phyloP scores from a whole-genome alignment of 139 green algal genomes.

The Nannochloris sp. region DNA sequence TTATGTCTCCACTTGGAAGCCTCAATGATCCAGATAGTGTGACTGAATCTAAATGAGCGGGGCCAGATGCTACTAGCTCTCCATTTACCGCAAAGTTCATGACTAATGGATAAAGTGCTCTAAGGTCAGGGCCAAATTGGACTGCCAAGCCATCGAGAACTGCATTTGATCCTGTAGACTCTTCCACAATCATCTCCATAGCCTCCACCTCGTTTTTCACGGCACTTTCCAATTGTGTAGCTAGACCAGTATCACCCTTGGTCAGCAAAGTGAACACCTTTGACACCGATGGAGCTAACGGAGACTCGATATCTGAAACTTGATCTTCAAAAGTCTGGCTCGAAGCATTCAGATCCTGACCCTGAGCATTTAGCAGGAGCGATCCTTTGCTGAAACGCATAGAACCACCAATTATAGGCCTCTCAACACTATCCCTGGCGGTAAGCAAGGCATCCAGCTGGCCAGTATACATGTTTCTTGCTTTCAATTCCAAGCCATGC shows the following conservation, averaged over 20 bases:
- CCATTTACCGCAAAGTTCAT: slow-evolving; percentile 74
- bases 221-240: slow-evolving; percentile 18
- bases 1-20: slow-evolving; percentile 78
- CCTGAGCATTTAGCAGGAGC: slow-evolving; percentile 49
- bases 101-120: slow-evolving; percentile 83
- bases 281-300: slow-evolving; percentile 32
- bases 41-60: slow-evolving; percentile 36
- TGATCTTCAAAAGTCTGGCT: not conserved
- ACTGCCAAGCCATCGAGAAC: slow-evolving; percentile 43
- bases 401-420: slow-evolving; percentile 51
- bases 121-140: slow-evolving; percentile 77
- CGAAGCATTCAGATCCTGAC: slow-evolving; percentile 1
- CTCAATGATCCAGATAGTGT: slow-evolving; percentile 36
- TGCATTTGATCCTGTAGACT: slow-evolving; percentile 19
- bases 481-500: slow-evolving; percentile 51
- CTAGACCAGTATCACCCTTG: slow-evolving; percentile 11
- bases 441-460: slow-evolving; percentile 50
- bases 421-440: slow-evolving; percentile 38
- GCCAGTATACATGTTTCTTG: slow-evolving; percentile 61
- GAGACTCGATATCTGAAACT: not conserved
- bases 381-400: slow-evolving; percentile 55
- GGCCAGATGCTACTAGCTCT: slow-evolving; percentile 56
- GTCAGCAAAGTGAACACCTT: slow-evolving; percentile 55
- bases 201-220: slow-evolving; percentile 28
- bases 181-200: slow-evolving; percentile 24